Conservation (phyloP, 2,329 filamentous ascomycete species). For the Cladosporium sp. region DNA sequence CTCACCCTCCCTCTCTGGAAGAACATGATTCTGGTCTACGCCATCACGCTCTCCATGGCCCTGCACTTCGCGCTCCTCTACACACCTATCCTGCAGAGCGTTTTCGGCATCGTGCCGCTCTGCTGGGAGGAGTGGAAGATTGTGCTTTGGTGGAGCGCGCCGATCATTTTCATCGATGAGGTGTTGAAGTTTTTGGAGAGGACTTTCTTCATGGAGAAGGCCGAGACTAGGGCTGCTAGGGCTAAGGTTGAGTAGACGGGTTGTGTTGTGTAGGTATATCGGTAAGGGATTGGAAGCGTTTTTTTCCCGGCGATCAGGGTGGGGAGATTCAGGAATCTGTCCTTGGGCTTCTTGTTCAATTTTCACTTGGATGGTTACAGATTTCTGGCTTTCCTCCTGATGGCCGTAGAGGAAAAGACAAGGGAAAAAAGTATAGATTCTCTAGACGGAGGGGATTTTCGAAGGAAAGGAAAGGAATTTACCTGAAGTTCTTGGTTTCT, state of each 20-base stretch:
- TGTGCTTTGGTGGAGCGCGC: slow-evolving; percentile 79
- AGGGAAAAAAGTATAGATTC: too few relatives aligned
- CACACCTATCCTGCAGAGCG: slow-evolving; percentile 75
- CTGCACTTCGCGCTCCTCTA: slow-evolving; percentile 94
- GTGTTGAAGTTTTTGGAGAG: slow-evolving; percentile 71
- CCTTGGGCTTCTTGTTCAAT: too few relatives aligned
- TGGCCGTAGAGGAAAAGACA: too few relatives aligned
- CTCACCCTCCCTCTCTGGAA: slow-evolving; percentile 93
- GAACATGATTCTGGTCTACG: slow-evolving; percentile 97
- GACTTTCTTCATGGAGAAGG: slow-evolving; percentile 31
- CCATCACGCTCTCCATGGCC: slow-evolving; percentile 86
- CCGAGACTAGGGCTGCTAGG: slow-evolving; percentile 13
- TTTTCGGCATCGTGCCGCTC: slow-evolving; percentile 89
- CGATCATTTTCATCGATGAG: slow-evolving; percentile 92
- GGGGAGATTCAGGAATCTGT: too few relatives aligned
- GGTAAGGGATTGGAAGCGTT: too few relatives aligned
- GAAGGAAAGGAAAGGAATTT: too few relatives aligned
- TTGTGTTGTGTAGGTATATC: too few relatives aligned
- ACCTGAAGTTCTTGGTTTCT: too few relatives aligned
- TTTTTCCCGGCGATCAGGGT: too few relatives aligned
- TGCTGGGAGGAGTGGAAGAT: slow-evolving; percentile 88
- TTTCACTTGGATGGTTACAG: too few relatives aligned
- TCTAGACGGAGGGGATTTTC: too few relatives aligned
- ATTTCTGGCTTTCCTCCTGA: too few relatives aligned
- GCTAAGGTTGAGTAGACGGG: slow-evolving; percentile 4